These are phyloP conservation scores for Collybiopsis confluens DNA, from an alignment of 768 basidiomycete genomes.

Conservation along the genomic window DNA sequence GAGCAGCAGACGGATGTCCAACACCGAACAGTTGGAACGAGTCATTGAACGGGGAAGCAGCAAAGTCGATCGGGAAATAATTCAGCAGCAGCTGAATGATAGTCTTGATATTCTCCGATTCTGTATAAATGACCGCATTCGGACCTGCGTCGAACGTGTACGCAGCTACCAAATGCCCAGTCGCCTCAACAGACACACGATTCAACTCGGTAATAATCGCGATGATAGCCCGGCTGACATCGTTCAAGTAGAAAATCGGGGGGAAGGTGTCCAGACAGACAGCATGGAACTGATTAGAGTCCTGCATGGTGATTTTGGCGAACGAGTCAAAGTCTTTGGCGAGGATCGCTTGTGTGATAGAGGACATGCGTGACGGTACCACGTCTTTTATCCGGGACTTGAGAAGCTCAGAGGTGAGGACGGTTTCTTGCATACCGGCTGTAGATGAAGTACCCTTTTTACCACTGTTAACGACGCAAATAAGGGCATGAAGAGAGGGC, in stretches of 20 bases:
- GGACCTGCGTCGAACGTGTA: conserved; percentile 99
- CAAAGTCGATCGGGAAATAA: conserved; percentile 66
- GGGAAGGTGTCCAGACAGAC: conserved; percentile 95
- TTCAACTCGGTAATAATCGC: conserved; percentile 90
- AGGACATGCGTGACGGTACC: conserved; percentile 84
- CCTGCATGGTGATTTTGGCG: conserved; percentile 90
- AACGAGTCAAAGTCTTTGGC: conserved; percentile 83
- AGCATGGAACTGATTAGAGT: conserved; percentile 99
- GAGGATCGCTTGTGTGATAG: conserved; percentile 76
- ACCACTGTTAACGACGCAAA: conserved; percentile 92
- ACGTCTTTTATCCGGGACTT: conserved; percentile 83
- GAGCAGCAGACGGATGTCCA: conserved; percentile 38
- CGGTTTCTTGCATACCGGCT: conserved; percentile 95
- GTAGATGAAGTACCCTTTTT: conserved; percentile 97
- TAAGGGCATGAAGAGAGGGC: conserved; percentile 95
- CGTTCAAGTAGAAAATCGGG: conserved; percentile 99
- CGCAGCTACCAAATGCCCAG: conserved; percentile 71
- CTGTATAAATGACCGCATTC: conserved; percentile 95
- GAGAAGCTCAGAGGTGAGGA: conserved; percentile 85
- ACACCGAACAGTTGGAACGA: conserved; percentile 59
- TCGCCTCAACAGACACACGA: conserved; percentile 59
- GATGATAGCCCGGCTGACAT: conserved; percentile 92
- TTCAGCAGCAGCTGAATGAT: conserved; percentile 71
- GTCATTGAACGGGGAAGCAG: conserved; percentile 58
- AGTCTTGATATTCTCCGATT: conserved; percentile 68